phyloP scores from a whole-genome alignment of 2,329 filamentous ascomycete species.

The Pseudocercospora fuligena region DNA sequence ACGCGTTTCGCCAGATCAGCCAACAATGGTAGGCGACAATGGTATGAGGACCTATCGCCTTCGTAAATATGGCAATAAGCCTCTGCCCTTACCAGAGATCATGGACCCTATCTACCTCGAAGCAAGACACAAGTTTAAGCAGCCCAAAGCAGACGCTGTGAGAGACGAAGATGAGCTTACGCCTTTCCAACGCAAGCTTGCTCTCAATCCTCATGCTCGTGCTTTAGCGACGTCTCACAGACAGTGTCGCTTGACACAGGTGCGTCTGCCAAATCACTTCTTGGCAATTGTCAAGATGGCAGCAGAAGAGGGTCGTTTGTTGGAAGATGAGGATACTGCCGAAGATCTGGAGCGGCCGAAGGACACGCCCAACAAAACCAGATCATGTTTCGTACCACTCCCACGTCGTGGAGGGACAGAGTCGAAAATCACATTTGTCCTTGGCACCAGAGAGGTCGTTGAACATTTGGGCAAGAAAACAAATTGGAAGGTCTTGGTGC shows the following conservation, averaged over 20 bases:
- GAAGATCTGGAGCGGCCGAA: neutral
- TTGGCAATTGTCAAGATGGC: constrained; percentile 60
- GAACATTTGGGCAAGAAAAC: neutral
- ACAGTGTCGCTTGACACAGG: constrained; percentile 56
- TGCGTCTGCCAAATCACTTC: constrained; percentile 63
- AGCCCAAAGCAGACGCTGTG: constrained; percentile 49
- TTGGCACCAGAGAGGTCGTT: constrained; percentile 8
- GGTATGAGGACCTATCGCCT: constrained; percentile 40
- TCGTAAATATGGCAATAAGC: constrained; percentile 41
- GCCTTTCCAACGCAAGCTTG: constrained; percentile 63
- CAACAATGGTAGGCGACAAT: constrained; percentile 35
- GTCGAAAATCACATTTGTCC: constrained; percentile 9
- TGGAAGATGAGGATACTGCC: constrained; percentile 9
- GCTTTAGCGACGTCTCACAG: constrained; percentile 67
- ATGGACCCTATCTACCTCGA: constrained; percentile 51
- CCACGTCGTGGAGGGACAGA: constrained; percentile 20
- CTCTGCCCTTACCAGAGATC: constrained; percentile 54
- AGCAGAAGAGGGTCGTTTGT: constrained; percentile 54
- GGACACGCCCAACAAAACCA: neutral
- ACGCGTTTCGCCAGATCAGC: constrained; percentile 6
- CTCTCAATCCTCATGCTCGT: constrained; percentile 67
- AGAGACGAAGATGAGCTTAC: constrained; percentile 49
- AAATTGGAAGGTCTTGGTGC: constrained; percentile 9
- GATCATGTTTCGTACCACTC: constrained; percentile 61
- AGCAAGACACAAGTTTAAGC: constrained; percentile 43